Evolutionary conservation across 352 stramenopile genomes (phyloP), one percentile per base, ranked within the genome.

Genomic region (Phytophthora foliorum): DNA sequence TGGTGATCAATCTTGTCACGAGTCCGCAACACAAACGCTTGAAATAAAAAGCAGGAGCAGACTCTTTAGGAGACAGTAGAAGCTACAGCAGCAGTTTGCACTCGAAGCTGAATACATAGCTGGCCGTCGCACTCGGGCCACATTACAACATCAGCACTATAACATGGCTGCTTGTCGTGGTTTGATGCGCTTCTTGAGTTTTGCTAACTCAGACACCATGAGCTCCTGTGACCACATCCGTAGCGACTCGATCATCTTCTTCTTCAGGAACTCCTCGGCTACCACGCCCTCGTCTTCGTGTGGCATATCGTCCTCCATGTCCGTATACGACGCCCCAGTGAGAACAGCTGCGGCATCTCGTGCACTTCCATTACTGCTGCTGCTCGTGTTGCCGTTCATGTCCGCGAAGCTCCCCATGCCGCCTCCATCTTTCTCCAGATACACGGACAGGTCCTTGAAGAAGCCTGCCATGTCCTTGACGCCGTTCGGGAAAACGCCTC

Each of bases 171-270:
- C 77, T 53, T 90, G 81, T 0, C 81, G 79, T 29, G 77, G 81
- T 57, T 92, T 92, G 38, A 92, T 76, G 0, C 81, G 82, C 59
- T 83, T 88, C 67, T 93, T 93, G 46, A 93, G 80, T 39, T 88
- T 86, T 14, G 71, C 68, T 16, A 93, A 54, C 59, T 93, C 86
- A 11, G 81, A 69, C 44, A 89, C 78, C 73, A 91, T 80, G 9
- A 93, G 69, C 50, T 93, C 86, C 50, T 93, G 82, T 2, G 86
- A 91, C 86, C 86, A 93, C 14, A 67, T 29, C 0, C 86, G 82
- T 42, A 93, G 57, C 14, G 80, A 82, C 42, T 90, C 86, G 46
- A 91, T 77, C 84, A 93, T 92, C 56, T 91, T 92, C 70, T 91
- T 91, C 36, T 88, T 89, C 7, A 91, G 56, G 29, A 83, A 84